Base-by-base conservation (phyloP, 2,329 filamentous ascomycete genomes). In the Leptographium flavum region DNA sequence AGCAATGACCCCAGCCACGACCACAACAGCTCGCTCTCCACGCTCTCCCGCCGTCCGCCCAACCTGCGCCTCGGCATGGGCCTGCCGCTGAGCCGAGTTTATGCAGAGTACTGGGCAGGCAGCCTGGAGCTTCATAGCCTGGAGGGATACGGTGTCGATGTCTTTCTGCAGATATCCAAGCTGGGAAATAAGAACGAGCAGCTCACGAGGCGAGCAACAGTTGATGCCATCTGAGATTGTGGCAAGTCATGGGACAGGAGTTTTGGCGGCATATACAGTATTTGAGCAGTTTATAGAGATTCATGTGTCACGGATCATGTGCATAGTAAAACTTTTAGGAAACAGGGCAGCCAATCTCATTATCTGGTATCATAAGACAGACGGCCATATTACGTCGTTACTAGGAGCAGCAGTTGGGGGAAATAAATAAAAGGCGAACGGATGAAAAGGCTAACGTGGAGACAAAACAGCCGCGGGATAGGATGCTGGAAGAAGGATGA, bases 151-250 rank as follows among this genome's bases (percentile, higher is more conserved):
- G 92, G 92, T 14, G 87, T 93, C 7, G 92, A 98, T 65, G 88
- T 85, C 0, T 98, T 98, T 58, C 65, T 98, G 51, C 88, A 96
- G 59, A 94, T 98, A 49, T 94, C 87, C 5, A 93, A 94, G 60
- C 70, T 98, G 47, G 92, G 92, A 19, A 98, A 98, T 61, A 95
- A 94, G 70, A 95, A 96, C 58, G 92, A 98, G 67, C 87, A 94
- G 62, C 70, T 98, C 50, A 87, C 74, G 3, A 87, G 78, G 25
- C 69, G 83, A 55, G 83, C 83, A 23, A 78, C 73, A 52, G 86
- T 88, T 70, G 83, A 88, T 61, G 81, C 82, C 19, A 74, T 88
- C 13, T 85, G 68, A 62, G 17, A 25, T n/a, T n/a, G n/a, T n/a
- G 21, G 19, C n/a, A 3, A 14, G 32, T 3, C 21, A 17, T 17